phyloP scores from a whole-genome alignment of 176 grass and related monocot species.

The Zea luxurians region DNA sequence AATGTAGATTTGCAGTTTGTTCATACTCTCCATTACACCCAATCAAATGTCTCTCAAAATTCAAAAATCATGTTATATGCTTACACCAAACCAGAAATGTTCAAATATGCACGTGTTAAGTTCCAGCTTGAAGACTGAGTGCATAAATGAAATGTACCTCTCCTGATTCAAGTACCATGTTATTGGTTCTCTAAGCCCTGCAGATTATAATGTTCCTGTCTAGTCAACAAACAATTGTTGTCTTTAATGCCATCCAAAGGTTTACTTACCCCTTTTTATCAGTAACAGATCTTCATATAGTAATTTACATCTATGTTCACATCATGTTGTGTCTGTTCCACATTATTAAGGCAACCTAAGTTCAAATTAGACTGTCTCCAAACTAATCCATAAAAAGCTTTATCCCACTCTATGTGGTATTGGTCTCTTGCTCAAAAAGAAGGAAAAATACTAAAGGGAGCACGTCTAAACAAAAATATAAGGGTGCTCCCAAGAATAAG shows the following conservation, averaged over 20 bases:
- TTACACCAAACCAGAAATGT: background rate
- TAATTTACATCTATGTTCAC: conserved; percentile 2
- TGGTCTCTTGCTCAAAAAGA: background rate
- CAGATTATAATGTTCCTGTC: background rate
- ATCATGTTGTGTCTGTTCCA: background rate
- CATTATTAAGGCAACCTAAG: background rate
- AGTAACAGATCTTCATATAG: background rate
- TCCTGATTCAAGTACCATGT: background rate
- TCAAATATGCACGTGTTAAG: background rate
- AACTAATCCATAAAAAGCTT: background rate
- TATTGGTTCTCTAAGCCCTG: background rate
- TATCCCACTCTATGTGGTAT: background rate
- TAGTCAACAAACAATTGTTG: background rate
- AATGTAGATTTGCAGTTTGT: background rate
- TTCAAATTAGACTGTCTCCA: background rate
- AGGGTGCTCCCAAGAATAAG: conserved; percentile 13
- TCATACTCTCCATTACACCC: background rate
- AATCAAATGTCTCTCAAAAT: background rate
- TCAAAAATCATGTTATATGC: background rate
- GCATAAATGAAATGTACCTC: background rate
- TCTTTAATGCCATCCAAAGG: background rate
- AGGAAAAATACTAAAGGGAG: background rate
- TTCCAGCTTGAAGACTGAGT: background rate
- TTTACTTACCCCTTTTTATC: background rate
- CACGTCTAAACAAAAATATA: background rate